A percentile compares a stretch with the other conserved stretches of the same genome.
phyloP scores from a whole-genome alignment of 305 asterid genomes.

The Nicotiana rustica region DNA sequence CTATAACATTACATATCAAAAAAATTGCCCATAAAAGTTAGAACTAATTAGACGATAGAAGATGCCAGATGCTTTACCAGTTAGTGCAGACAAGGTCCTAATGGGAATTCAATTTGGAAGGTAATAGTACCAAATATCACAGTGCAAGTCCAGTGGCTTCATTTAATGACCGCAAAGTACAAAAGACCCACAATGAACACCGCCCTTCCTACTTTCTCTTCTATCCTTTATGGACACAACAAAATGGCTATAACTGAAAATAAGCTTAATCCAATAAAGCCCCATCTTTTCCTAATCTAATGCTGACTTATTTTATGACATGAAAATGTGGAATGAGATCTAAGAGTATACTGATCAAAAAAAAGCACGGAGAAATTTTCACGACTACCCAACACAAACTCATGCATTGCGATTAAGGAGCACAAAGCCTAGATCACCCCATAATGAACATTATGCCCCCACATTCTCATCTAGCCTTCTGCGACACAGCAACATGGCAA shows the following conservation, averaged over 20 bases:
- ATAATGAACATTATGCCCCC: constrained; percentile 8
- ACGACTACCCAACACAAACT: constrained; percentile 25
- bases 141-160: not conserved
- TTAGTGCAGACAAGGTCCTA: constrained; percentile 7
- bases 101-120: constrained; percentile 20
- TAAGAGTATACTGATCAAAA: not conserved
- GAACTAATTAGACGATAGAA: constrained; percentile 1
- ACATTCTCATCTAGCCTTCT: constrained; percentile 17
- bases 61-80: constrained; percentile 20
- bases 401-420: constrained; percentile 5
- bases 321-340: not conserved
- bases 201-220: constrained; percentile 23
- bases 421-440: constrained; percentile 21
- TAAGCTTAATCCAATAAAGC: constrained; percentile 29
- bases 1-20: not conserved
- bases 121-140: not conserved
- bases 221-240: not conserved
- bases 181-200: constrained; percentile 18
- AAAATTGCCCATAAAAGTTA: constrained; percentile 14
- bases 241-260: constrained; percentile 11
- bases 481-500: constrained; percentile 4
- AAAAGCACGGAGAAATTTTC: not conserved
- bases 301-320: constrained; percentile 25
- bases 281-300: constrained; percentile 29
- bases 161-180: not conserved